Percentiles rank a stretch among this genome's conserved stretches.
phyloP scores from a whole-genome alignment of 306 rosid species.

The Crotalaria pallida region DNA sequence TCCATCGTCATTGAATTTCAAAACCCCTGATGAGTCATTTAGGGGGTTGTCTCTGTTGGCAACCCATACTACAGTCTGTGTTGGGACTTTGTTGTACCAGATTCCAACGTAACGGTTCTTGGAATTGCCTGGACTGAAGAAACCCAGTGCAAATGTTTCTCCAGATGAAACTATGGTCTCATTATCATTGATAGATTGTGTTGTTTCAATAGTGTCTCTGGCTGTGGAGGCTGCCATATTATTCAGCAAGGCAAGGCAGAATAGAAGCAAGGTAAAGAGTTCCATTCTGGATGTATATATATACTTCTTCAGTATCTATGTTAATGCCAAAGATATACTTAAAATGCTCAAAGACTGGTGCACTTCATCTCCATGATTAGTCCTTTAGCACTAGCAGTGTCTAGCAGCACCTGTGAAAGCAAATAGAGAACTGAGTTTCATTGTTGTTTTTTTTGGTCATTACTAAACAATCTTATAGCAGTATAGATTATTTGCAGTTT shows the following conservation, averaged over 20 bases:
- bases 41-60: slow-evolving; percentile 30
- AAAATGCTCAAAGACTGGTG: not conserved
- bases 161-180: slow-evolving; percentile 16
- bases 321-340: not conserved
- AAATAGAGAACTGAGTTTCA: not conserved
- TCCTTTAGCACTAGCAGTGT: not conserved
- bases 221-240: not conserved
- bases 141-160: slow-evolving; percentile 43
- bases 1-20: slow-evolving; percentile 19
- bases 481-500: not conserved
- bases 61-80: slow-evolving; percentile 31
- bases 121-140: slow-evolving; percentile 42
- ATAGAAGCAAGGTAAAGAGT: not conserved
- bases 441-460: not conserved
- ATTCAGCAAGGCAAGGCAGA: not conserved
- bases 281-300: not conserved
- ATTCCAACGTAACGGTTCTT: slow-evolving; percentile 31
- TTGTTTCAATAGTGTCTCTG: not conserved
- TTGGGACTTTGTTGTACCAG: slow-evolving; percentile 26
- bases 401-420: not conserved
- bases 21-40: slow-evolving; percentile 20
- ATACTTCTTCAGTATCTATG: not conserved
- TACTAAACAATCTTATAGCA: not conserved
- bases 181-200: slow-evolving; percentile 4
- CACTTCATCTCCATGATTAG: not conserved